Percentiles rank a stretch among this genome's conserved stretches.
These are phyloP conservation scores for Hypericum androsaemum DNA, from an alignment of 345 rosid genomes.

Conservation along the genomic window DNA sequence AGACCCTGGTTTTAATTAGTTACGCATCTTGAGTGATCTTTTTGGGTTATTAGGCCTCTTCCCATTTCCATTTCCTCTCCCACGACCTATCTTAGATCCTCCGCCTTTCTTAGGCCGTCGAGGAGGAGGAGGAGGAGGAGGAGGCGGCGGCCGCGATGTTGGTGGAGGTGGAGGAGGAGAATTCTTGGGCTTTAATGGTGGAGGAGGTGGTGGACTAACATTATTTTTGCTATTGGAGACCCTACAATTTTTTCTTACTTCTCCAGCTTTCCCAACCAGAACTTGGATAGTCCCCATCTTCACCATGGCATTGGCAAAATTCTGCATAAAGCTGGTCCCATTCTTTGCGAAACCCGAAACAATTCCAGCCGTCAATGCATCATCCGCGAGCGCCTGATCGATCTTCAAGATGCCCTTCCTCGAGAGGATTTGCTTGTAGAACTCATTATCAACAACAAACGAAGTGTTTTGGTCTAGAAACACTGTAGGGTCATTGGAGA, in stretches of 20 bases:
- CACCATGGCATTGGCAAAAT: constrained; percentile 53
- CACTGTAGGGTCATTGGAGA: constrained; percentile 32
- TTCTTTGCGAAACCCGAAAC: constrained; percentile 36
- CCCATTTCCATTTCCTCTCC: no score
- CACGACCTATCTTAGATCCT: no score
- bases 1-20: no score
- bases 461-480: constrained; percentile 55
- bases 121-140: neutral
- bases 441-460: constrained; percentile 38
- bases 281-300: constrained; percentile 43
- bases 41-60: no score
- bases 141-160: neutral
- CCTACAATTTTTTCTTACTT: constrained; percentile 54
- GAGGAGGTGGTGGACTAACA: neutral
- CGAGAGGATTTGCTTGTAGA: constrained; percentile 28
- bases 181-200: no score
- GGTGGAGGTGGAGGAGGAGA: neutral
- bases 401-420: constrained; percentile 48
- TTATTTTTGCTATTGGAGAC: constrained; percentile 23
- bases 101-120: no score
- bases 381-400: constrained; percentile 43
- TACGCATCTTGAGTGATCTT: no score
- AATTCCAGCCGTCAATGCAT: constrained; percentile 27
- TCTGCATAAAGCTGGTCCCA: constrained; percentile 19
- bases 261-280: constrained; percentile 48